Percentiles rank a stretch among this genome's conserved stretches.
phyloP scores from a whole-genome alignment of 345 rosid genomes.

The Brassica carinata region DNA sequence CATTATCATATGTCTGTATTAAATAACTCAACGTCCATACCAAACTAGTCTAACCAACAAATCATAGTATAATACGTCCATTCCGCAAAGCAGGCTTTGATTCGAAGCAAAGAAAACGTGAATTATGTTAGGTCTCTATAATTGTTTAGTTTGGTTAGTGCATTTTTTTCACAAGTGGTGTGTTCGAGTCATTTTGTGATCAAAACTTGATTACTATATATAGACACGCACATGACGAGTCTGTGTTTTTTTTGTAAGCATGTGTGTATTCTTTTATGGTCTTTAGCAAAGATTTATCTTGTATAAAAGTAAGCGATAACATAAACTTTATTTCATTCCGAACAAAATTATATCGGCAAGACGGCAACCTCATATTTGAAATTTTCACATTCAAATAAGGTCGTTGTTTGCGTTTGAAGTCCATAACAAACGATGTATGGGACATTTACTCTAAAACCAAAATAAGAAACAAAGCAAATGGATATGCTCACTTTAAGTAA shows the following conservation, averaged over 20 bases:
- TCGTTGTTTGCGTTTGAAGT: neutral
- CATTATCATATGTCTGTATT: constrained; percentile 21
- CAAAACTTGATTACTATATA: neutral
- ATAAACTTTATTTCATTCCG: neutral
- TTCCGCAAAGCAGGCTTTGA: neutral
- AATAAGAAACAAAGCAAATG: constrained; percentile 22
- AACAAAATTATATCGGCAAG: neutral
- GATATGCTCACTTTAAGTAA: constrained; percentile 25
- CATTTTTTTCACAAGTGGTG: constrained; percentile 10
- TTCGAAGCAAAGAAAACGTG: neutral
- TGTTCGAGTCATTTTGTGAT: neutral
- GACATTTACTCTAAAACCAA: constrained; percentile 22
- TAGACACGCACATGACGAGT: neutral
- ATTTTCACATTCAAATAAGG: neutral
- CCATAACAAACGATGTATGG: constrained; percentile 9
- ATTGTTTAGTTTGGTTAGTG: neutral
- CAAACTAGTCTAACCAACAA: constrained; percentile 15
- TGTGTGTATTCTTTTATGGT: neutral
- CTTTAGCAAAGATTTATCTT: neutral
- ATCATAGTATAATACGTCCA: neutral
- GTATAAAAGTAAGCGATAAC: neutral
- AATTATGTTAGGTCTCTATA: neutral
- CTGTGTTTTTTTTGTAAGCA: neutral
- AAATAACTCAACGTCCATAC: constrained; percentile 29
- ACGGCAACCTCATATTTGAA: neutral